These are phyloP conservation scores for Agastache rugosa DNA, from an alignment of 257 asterid species.

Conservation along the genomic window DNA sequence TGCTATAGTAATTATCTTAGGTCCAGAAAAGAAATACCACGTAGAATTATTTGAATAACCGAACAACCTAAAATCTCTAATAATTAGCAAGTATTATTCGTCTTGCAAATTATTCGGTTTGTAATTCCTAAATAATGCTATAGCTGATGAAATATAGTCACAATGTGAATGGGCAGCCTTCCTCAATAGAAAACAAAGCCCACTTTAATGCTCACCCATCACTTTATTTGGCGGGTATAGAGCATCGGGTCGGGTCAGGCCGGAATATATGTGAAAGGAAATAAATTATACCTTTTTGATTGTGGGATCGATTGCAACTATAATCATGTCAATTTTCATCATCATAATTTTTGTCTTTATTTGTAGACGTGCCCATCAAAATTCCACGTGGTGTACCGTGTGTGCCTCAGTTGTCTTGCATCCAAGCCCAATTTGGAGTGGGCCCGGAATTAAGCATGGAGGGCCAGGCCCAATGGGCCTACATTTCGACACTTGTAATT, in stretches of 20 bases:
- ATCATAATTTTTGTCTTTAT: slow-evolving; percentile 17
- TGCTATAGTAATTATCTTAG: background rate
- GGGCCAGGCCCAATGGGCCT: slow-evolving; percentile 32
- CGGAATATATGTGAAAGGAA: slow-evolving; percentile 18
- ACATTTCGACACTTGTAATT: slow-evolving; percentile 3
- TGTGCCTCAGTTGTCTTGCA: slow-evolving; percentile 31
- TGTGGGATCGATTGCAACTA: slow-evolving; percentile 27
- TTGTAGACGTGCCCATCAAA: slow-evolving; percentile 6
- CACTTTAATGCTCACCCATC: background rate
- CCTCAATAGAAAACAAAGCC: background rate
- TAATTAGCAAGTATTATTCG: no score
- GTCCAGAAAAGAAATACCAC: no score
- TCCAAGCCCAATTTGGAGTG: background rate
- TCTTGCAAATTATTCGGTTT: no score
- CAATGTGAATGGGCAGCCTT: background rate
- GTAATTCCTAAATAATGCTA: no score
- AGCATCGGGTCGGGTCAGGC: background rate
- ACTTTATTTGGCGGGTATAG: background rate
- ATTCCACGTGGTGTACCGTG: slow-evolving; percentile 38
- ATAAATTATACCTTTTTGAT: slow-evolving; percentile 15
- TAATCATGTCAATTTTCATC: slow-evolving; percentile 13
- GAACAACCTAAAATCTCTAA: no score
- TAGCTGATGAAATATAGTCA: no score
- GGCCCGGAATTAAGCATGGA: slow-evolving; percentile 1
- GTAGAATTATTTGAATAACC: no score